phyloP scores from a whole-genome alignment of 768 basidiomycete species.

The Rhodotorula kratochvilovae region DNA sequence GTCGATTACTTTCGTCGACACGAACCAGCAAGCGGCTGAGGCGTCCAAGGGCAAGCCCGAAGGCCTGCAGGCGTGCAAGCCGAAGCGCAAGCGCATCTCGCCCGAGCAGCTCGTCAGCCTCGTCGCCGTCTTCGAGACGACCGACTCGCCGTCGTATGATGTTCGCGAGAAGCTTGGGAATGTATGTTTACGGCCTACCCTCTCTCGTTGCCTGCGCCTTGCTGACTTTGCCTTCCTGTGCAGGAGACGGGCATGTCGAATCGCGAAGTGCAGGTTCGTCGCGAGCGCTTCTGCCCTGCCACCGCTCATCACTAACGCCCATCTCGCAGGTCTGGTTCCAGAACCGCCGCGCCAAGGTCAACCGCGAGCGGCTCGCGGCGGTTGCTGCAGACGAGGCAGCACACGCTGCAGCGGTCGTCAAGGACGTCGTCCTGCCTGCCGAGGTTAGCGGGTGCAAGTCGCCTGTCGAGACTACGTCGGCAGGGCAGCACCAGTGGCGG shows the following conservation, averaged over 20 bases:
- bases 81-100: slow-evolving; percentile 48
- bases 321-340: slow-evolving; percentile 44
- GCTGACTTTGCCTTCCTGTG: slow-evolving; percentile 23
- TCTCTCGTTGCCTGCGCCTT: not conserved
- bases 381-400: not conserved
- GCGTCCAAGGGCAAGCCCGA: not conserved
- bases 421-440: not conserved
- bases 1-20: slow-evolving; percentile 22
- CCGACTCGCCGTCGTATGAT: slow-evolving; percentile 26
- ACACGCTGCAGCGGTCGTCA: not conserved
- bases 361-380: slow-evolving; percentile 1
- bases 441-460: no score
- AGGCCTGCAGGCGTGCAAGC: not conserved
- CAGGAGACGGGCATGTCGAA: slow-evolving; percentile 49
- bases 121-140: slow-evolving; percentile 46
- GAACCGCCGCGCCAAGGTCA: slow-evolving; percentile 37
- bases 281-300: no score
- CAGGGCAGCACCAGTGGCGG: slow-evolving; percentile 10
- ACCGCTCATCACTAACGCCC: not conserved
- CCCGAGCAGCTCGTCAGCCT: slow-evolving; percentile 47
- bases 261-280: slow-evolving; percentile 44
- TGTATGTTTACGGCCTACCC: not conserved
- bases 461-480: not conserved
- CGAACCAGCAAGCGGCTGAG: not conserved
- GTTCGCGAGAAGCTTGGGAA: slow-evolving; percentile 11